Evolutionary conservation across 2,329 filamentous ascomycete genomes (phyloP), one percentile per base, ranked within the genome.

Genomic region (Trichoderma semiorbis): DNA sequence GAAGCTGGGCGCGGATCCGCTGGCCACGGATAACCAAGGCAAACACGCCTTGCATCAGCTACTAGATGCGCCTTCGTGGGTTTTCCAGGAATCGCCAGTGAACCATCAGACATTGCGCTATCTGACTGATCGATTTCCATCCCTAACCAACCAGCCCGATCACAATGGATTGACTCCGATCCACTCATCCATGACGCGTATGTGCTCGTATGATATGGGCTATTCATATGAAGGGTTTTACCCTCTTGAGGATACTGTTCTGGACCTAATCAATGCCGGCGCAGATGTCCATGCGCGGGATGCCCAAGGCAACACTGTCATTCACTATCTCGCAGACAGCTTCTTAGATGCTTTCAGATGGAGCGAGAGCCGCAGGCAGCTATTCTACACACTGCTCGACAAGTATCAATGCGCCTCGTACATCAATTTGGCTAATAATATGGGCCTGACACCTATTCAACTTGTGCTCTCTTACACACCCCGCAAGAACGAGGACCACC

Each of bases 41-140:
- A 68, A 68, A 43, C 43, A 68, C 34, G 65, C 65, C 26, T 34
- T 68, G 11, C 65, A 68, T 43, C 65, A 58, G 10, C 11, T 68
- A 3, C 21, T 68, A 7, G 47, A 68, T 8, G n/a, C 50, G 7
- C 24, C 24, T 3, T 7, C 7, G 7, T 14, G 12, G n/a, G 16
- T 2, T 39, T 39, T 39, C 36, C 36, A 39, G 11, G 10, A 32
- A 14, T 30, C 65, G 16, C 16, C 65, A 4, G 32, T 21, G 18
- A 36, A 60, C 21, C 21, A 36, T 55, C 53, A 58, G 34, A 36
- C 65, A 14, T n/a, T 68, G 32, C 28, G 34, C 32, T 43, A 57
- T 26, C 32, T 68, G 30, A 43, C 16, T 28, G 34, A 34, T 28
- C 47, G 21, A 14, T 68, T 57, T 32, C 65, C 50, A 28, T 57